Evolutionary conservation across 108 stramenopile genomes (phyloP).

Genomic region (Skeletonema costatum): DNA sequence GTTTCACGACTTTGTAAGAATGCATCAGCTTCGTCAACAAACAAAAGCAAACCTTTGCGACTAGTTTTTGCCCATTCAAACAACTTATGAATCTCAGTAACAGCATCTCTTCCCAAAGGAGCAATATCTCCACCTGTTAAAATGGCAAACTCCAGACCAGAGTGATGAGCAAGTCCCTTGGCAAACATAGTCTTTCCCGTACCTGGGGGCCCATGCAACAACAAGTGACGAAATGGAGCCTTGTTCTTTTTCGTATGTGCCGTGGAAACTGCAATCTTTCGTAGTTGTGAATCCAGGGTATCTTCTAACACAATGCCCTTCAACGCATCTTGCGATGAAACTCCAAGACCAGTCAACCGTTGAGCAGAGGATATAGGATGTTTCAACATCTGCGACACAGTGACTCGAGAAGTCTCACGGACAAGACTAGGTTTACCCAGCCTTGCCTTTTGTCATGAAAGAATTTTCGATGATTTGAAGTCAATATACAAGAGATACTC

Average conservation of each 20-base stretch:
- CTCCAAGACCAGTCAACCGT: constrained; percentile 69
- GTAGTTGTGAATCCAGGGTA: constrained; percentile 83
- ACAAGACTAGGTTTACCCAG: constrained; percentile 97
- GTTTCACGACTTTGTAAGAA: constrained; percentile 95
- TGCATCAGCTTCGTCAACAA: constrained; percentile 99
- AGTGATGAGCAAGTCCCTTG: constrained; percentile 91
- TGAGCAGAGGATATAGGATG: constrained; percentile 56
- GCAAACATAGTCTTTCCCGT: constrained; percentile 99
- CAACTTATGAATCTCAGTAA: constrained; percentile 98
- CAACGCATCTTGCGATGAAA: constrained; percentile 82
- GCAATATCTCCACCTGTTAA: constrained; percentile 99
- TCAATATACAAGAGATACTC: background rate
- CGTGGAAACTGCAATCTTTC: constrained; percentile 93
- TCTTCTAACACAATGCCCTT: constrained; percentile 95
- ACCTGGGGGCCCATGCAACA: constrained; percentile 98
- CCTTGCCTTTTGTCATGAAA: constrained; percentile 48
- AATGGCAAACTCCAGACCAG: constrained; percentile 97
- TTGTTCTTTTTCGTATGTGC: constrained; percentile 96
- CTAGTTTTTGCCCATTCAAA: constrained; percentile 99
- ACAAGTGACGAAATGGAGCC: constrained; percentile 98
- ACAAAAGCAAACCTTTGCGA: constrained; percentile 92
- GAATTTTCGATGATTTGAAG: background rate
- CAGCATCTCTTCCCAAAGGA: constrained; percentile 97
- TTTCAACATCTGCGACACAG: constrained; percentile 61
- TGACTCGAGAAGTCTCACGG: constrained; percentile 92